Base-by-base conservation (phyloP, 345 rosid species). In the Acer campestre region DNA sequence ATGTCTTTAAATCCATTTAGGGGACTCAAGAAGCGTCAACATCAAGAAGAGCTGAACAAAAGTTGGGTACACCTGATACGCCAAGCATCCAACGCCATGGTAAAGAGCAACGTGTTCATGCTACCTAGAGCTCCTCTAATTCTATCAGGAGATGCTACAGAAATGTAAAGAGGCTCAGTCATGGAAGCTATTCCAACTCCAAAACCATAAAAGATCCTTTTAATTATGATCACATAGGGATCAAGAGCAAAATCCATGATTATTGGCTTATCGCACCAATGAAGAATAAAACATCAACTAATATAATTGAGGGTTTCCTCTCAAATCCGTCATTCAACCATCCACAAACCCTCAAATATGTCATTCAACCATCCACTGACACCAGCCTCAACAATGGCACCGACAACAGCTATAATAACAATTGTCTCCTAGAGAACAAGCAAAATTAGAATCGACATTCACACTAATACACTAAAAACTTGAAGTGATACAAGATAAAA, bases 371-470 rank as follows among this genome's bases (percentile, higher is more conserved):
- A 25, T 25, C 1, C 27, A 25, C 27, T 98, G 0, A 88, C 0
- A 0, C 90, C 98, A 2, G 98, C 98, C 0, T 98, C 98, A 42
- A 94, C 3, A 10, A 96, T 96, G 2, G 98, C 99, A 10, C 97
- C 97, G 0, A 90, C 97, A 22, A 96, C 98, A 0, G 90, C 91
- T 89, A 89, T 90, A 76, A 98, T 96, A 74, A 96, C 98, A 12
- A 96, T 92, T 12, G 88, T 83, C 64, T 91, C 94, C 90, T 82
- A 75, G 18, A 18, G 4, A 69, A 23, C n/a, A 48, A 46, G 10
- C 31, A 23, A 23, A 69, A 6, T 4, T 4, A 44, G 7, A 62
- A 70, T 48, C 44, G 29, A 61, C 31, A 29, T 29, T 13, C 17
- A 44, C 8, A 56, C 20, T 2, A 0, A 11, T 55, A 14, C 40